Percentiles rank a stretch among this genome's conserved stretches.
Evolutionary conservation across 306 rosid genomes (phyloP).

Genomic region (Trifolium dubium): DNA sequence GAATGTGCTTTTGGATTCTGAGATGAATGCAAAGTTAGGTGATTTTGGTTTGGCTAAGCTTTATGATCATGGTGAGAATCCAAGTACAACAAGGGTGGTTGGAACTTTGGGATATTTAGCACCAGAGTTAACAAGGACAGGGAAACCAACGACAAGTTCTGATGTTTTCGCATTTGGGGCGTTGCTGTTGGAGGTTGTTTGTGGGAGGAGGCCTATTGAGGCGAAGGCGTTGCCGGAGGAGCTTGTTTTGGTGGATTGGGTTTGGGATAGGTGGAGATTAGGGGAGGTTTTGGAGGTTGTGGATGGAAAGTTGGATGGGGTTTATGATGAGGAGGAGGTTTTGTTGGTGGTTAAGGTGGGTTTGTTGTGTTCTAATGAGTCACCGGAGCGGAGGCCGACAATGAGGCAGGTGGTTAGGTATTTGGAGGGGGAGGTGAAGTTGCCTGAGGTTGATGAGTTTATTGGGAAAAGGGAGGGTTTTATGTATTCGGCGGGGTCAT

Average conservation of each 20-base stretch:
- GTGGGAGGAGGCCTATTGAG: constrained; percentile 70
- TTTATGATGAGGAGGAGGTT: constrained; percentile 52
- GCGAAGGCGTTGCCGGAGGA: constrained; percentile 65
- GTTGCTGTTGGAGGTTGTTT: constrained; percentile 58
- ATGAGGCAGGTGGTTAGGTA: constrained; percentile 60
- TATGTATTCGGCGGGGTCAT: constrained; percentile 35
- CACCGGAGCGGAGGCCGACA: constrained; percentile 47
- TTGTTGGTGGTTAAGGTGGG: constrained; percentile 57
- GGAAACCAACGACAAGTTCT: constrained; percentile 56
- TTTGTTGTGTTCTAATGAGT: constrained; percentile 55
- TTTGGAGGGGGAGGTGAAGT: constrained; percentile 52
- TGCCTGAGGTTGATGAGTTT: constrained; percentile 43
- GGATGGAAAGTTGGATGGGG: constrained; percentile 48
- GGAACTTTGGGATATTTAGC: constrained; percentile 72
- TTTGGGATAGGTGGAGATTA: constrained; percentile 58
- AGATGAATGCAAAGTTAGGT: constrained; percentile 59
- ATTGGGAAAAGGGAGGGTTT: constrained; percentile 12
- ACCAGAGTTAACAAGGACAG: constrained; percentile 65
- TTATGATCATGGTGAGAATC: constrained; percentile 56
- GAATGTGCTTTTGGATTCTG: constrained; percentile 61
- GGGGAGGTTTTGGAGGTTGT: constrained; percentile 51
- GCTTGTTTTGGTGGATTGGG: constrained; percentile 65
- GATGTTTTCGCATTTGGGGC: constrained; percentile 73
- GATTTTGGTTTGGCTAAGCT: constrained; percentile 71
- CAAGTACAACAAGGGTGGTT: constrained; percentile 63